A percentile compares a stretch with the other conserved stretches of the same genome.
Evolutionary conservation across 768 basidiomycete species (phyloP).

Genomic region (Lactarius deliciosus): DNA sequence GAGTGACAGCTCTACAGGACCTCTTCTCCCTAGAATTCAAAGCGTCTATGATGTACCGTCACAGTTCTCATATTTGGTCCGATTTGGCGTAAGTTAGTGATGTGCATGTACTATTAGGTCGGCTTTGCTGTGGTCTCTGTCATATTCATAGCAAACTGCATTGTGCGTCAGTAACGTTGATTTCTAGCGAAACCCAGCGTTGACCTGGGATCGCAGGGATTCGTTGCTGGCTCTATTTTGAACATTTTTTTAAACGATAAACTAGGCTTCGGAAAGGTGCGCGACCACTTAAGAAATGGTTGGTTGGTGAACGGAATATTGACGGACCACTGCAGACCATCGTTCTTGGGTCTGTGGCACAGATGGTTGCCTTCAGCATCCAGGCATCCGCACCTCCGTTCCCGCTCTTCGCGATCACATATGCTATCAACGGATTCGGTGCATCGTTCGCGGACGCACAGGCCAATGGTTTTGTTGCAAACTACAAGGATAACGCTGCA

Average conservation of each 20-base stretch:
- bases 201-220: slow-evolving; percentile 41
- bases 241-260: slow-evolving; percentile 50
- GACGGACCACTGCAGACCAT: slow-evolving; percentile 38
- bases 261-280: slow-evolving; percentile 50
- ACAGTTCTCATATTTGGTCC: not conserved
- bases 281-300: not conserved
- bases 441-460: slow-evolving; percentile 62
- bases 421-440: slow-evolving; percentile 51
- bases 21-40: slow-evolving; percentile 72
- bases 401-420: slow-evolving; percentile 55
- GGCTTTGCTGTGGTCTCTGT: slow-evolving; percentile 56
- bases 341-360: slow-evolving; percentile 47
- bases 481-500: slow-evolving; percentile 52
- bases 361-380: slow-evolving; percentile 54
- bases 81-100: not conserved
- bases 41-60: slow-evolving; percentile 46
- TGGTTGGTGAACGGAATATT: not conserved
- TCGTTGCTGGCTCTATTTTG: slow-evolving; percentile 45
- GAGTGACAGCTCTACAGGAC: slow-evolving; percentile 77
- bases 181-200: not conserved
- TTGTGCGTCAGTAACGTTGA: slow-evolving; percentile 36
- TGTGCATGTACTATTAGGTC: slow-evolving; percentile 37
- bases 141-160: slow-evolving; percentile 54
- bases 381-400: slow-evolving; percentile 61
- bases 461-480: slow-evolving; percentile 68